Evolutionary conservation across 2,329 filamentous ascomycete species (phyloP).

Genomic region (Pleoardoris graminearum): DNA sequence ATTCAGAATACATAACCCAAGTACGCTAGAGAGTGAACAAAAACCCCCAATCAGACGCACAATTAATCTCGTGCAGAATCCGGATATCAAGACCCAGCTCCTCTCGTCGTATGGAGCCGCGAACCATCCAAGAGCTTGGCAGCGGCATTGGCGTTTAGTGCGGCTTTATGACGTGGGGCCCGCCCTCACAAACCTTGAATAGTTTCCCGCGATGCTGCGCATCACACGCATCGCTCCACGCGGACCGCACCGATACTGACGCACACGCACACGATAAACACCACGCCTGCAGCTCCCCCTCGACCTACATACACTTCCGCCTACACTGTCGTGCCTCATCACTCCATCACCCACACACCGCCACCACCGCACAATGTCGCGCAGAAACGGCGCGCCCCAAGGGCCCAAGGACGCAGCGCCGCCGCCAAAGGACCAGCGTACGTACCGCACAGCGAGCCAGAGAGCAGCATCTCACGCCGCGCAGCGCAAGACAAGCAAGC

Average conservation of each 20-base stretch:
- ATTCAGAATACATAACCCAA: too few species aligned
- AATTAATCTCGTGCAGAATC: too few species aligned
- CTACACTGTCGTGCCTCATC: neutral
- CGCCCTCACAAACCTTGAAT: slow-evolving; percentile 3
- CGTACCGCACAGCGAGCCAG: slow-evolving; percentile 13
- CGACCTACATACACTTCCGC: neutral
- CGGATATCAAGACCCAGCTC: too few species aligned
- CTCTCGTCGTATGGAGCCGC: neutral
- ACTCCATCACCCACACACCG: neutral
- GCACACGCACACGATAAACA: slow-evolving; percentile 2
- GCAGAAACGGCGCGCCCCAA: slow-evolving; percentile 60
- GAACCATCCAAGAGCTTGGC: slow-evolving; percentile 1
- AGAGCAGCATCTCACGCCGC: slow-evolving; percentile 8
- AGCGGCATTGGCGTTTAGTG: slow-evolving; percentile 8
- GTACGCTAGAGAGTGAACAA: too few species aligned
- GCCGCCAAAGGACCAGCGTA: slow-evolving; percentile 50
- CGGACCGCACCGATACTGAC: slow-evolving; percentile 3
- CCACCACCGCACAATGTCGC: slow-evolving; percentile 60
- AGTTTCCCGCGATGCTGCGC: slow-evolving; percentile 4
- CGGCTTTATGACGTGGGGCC: slow-evolving; percentile 13
- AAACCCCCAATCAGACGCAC: too few species aligned
- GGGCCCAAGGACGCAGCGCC: slow-evolving; percentile 48
- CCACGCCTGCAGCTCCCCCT: neutral
- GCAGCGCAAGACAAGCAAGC: slow-evolving; percentile 75
- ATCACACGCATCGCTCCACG: neutral